These are phyloP conservation scores for Solanum hybrid DNA, from an alignment of 305 asterid genomes.

Conservation along the genomic window DNA sequence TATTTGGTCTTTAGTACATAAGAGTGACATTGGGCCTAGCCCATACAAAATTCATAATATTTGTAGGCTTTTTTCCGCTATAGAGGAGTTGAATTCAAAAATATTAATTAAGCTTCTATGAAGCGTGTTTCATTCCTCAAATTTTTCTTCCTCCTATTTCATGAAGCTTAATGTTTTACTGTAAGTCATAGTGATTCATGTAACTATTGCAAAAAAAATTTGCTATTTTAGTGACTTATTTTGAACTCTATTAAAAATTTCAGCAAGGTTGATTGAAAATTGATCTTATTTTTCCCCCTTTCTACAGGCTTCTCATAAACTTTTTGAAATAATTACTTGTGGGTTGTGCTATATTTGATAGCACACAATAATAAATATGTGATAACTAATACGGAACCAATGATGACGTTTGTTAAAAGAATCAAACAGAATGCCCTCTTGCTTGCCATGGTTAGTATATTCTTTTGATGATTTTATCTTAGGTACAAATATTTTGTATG, in stretches of 20 bases:
- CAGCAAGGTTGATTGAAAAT: not conserved
- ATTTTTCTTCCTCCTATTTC: not conserved
- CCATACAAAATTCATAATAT: too few relatives aligned
- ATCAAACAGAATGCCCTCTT: not conserved
- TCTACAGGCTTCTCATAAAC: not conserved
- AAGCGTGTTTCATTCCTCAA: not conserved
- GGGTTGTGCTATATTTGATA: not conserved
- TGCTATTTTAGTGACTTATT: not conserved
- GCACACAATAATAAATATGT: not conserved
- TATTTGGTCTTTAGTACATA: not conserved
- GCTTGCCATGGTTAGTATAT: not conserved
- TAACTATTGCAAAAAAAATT: not conserved
- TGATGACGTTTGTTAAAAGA: not conserved
- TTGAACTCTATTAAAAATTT: not conserved
- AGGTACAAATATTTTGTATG: not conserved
- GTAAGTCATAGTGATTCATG: not conserved
- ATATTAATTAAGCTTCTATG: not conserved
- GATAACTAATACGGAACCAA: not conserved
- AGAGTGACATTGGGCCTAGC: too few relatives aligned
- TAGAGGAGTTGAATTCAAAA: not conserved
- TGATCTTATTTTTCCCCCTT: not conserved
- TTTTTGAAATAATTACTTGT: too few relatives aligned
- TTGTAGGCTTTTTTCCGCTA: not conserved
- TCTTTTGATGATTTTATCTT: not conserved
- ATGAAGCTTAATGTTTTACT: not conserved